These are phyloP conservation scores for Fusarium bactridioides DNA, from an alignment of 2,329 filamentous ascomycete genomes.

Conservation along the genomic window DNA sequence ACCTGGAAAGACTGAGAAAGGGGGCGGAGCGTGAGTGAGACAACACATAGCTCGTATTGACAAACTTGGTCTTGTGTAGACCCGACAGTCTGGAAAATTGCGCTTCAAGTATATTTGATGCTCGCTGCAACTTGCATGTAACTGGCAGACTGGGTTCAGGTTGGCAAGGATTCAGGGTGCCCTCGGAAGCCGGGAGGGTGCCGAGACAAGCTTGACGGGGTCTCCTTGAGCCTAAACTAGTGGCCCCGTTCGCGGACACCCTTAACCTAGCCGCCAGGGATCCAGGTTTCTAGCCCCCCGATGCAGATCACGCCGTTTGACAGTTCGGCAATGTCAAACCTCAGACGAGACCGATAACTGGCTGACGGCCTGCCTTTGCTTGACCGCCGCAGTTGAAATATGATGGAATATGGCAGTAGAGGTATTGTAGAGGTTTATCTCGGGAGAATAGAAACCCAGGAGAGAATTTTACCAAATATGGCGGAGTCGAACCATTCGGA, in stretches of 20 bases:
- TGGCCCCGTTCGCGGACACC: slow-evolving; percentile 31
- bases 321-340: slow-evolving; percentile 39
- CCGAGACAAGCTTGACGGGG: slow-evolving; percentile 38
- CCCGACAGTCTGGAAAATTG: slow-evolving; percentile 50
- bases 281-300: slow-evolving; percentile 40
- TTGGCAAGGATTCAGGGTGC: slow-evolving; percentile 27
- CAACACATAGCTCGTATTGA: slow-evolving; percentile 36
- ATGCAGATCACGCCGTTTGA: slow-evolving; percentile 45
- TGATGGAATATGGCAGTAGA: background rate
- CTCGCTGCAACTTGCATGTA: slow-evolving; percentile 38
- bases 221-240: slow-evolving; percentile 37
- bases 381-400: background rate
- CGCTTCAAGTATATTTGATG: slow-evolving; percentile 44
- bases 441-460: background rate
- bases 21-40: slow-evolving; percentile 28
- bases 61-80: slow-evolving; percentile 38
- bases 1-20: slow-evolving; percentile 22
- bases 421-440: too few relatives aligned
- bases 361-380: slow-evolving; percentile 6
- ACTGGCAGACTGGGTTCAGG: slow-evolving; percentile 13
- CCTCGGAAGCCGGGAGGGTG: slow-evolving; percentile 29
- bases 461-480: background rate
- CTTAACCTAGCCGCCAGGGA: slow-evolving; percentile 38
- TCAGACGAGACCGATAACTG: slow-evolving; percentile 18
- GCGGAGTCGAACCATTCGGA: background rate